Percentiles rank a stretch among this genome's conserved stretches.
These are phyloP conservation scores for Picea abies DNA, from an alignment of 83 land plant genomes.

Conservation along the genomic window DNA sequence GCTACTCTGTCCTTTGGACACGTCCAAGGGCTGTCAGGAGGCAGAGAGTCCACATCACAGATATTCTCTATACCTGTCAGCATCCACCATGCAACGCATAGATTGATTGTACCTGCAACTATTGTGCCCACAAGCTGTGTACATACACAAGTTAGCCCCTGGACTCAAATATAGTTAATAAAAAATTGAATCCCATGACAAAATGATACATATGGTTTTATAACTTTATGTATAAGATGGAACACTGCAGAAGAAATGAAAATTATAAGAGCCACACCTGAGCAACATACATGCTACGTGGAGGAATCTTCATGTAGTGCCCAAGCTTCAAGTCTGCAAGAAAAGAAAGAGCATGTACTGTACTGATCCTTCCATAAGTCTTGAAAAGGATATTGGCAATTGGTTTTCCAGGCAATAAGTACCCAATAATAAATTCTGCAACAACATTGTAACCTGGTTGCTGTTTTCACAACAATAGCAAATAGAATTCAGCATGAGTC, in stretches of 20 bases:
- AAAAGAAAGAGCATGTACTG: slow-evolving; percentile 49
- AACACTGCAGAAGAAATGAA: neutral
- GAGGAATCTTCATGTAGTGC: slow-evolving; percentile 66
- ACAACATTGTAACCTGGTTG: slow-evolving; percentile 56
- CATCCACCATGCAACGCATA: slow-evolving; percentile 54
- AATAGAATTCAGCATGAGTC: neutral
- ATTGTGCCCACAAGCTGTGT: slow-evolving; percentile 48
- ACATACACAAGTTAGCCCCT: too few species aligned
- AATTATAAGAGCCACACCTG: slow-evolving; percentile 29
- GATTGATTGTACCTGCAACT: slow-evolving; percentile 49
- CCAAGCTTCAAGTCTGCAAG: slow-evolving; percentile 61
- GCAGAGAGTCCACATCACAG: slow-evolving; percentile 41
- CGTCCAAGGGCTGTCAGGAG: slow-evolving; percentile 61
- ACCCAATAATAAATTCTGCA: slow-evolving; percentile 54
- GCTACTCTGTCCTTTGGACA: slow-evolving; percentile 64
- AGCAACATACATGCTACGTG: slow-evolving; percentile 59
- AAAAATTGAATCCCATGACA: too few species aligned
- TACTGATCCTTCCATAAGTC: slow-evolving; percentile 58
- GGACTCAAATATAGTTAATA: too few species aligned
- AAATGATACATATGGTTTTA: neutral
- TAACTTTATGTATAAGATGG: neutral
- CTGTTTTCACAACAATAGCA: slow-evolving; percentile 21
- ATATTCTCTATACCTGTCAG: slow-evolving; percentile 33
- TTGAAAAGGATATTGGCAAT: slow-evolving; percentile 60
- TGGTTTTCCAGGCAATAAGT: slow-evolving; percentile 52